These are phyloP conservation scores for Ambrosia trifida DNA, from an alignment of 129 eudicot species.

Conservation along the genomic window DNA sequence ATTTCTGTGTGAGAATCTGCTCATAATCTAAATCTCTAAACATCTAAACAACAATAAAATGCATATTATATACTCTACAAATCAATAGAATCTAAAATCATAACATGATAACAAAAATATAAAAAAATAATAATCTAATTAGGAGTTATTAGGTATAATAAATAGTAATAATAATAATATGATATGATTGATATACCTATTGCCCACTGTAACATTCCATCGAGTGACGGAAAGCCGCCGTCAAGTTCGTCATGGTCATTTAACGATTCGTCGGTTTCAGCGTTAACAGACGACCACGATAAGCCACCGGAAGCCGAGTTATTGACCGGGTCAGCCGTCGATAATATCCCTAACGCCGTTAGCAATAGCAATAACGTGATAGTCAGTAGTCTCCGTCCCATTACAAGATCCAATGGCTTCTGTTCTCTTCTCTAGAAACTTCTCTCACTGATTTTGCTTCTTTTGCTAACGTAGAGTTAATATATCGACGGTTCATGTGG, in stretches of 20 bases:
- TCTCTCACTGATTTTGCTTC: constrained; percentile 6
- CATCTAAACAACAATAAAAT: not conserved
- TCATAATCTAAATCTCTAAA: no score
- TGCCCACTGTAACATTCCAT: constrained; percentile 97
- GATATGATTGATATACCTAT: constrained; percentile 45
- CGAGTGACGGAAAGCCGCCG: constrained; percentile 92
- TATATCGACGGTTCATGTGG: no score
- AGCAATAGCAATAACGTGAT: constrained; percentile 15
- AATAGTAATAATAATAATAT: no score
- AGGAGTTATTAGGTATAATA: not conserved
- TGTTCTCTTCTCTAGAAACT: not conserved
- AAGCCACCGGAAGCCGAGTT: constrained; percentile 45
- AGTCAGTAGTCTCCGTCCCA: constrained; percentile 27
- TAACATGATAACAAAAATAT: not conserved
- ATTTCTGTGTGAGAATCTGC: no score
- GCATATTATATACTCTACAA: not conserved
- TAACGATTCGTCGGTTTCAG: constrained; percentile 45
- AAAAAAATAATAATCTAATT: not conserved
- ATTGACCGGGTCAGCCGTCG: constrained; percentile 45
- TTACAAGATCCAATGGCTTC: constrained; percentile 3
- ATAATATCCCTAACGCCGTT: constrained; percentile 14
- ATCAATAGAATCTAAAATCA: not conserved
- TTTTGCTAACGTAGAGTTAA: no score
- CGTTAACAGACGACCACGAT: constrained; percentile 54
- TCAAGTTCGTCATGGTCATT: constrained; percentile 58